Evolutionary conservation across 768 basidiomycete genomes (phyloP).

Genomic region (Infundibulicybe gibba): DNA sequence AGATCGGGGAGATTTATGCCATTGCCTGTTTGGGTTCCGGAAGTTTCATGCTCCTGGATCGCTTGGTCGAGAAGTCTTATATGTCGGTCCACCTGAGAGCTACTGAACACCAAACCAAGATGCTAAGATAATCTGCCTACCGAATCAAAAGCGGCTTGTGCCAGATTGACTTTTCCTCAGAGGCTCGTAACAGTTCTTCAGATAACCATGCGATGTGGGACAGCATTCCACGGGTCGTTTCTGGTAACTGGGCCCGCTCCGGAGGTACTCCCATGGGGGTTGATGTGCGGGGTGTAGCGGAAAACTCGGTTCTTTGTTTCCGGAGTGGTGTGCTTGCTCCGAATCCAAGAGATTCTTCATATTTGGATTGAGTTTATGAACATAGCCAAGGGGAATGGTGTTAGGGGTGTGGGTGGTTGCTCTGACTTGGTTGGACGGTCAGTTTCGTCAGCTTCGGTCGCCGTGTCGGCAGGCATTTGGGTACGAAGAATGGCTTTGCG

Average conservation of each 20-base stretch:
- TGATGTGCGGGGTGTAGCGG: slow-evolving; percentile 8
- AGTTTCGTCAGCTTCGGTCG: background rate
- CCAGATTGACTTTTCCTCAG: slow-evolving; percentile 80
- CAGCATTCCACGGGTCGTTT: slow-evolving; percentile 47
- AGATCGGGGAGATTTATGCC: slow-evolving; percentile 61
- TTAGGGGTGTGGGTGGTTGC: too few relatives aligned
- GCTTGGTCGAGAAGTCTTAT: slow-evolving; percentile 75
- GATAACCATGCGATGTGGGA: slow-evolving; percentile 54
- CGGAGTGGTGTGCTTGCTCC: slow-evolving; percentile 1
- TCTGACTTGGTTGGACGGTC: too few relatives aligned
- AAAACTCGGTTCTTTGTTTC: background rate
- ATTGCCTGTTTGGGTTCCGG: slow-evolving; percentile 29
- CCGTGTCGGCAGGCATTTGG: background rate
- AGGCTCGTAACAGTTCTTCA: slow-evolving; percentile 57
- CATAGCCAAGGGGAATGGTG: too few relatives aligned
- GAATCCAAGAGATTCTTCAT: slow-evolving; percentile 1
- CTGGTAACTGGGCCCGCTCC: slow-evolving; percentile 20
- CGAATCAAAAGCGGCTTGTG: slow-evolving; percentile 65
- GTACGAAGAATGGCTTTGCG: slow-evolving; percentile 9
- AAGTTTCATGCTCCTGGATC: slow-evolving; percentile 40
- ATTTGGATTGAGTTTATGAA: background rate
- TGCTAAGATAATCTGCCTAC: slow-evolving; percentile 33
- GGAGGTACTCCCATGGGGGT: slow-evolving; percentile 16
- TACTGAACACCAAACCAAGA: slow-evolving; percentile 1
- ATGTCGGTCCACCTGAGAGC: slow-evolving; percentile 69